Evolutionary conservation across 2,329 filamentous ascomycete genomes (phyloP).

Genomic region (Exophiala phaeomuriformis): DNA sequence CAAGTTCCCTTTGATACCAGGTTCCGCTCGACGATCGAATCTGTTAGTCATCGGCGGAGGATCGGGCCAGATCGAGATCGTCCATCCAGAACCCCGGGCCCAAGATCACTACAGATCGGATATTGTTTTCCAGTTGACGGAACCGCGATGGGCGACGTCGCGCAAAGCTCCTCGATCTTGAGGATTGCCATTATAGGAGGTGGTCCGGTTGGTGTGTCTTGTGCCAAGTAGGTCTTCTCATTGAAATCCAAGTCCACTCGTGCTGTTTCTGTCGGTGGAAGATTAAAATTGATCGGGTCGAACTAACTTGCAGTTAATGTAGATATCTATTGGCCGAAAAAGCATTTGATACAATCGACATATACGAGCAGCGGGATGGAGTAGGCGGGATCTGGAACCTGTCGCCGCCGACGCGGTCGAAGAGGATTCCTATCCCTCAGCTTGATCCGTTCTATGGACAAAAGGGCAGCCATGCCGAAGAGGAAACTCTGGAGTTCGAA

Average conservation of each 20-base stretch:
- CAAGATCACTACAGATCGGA: no score
- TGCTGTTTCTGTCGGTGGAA: no score
- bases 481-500: constrained; percentile 55
- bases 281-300: no score
- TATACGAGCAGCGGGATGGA: constrained; percentile 73
- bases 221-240: constrained; percentile 53
- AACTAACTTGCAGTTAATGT: neutral
- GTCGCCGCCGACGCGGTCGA: constrained; percentile 38
- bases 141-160: constrained; percentile 4
- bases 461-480: constrained; percentile 29
- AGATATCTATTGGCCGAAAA: constrained; percentile 67
- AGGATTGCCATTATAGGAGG: constrained; percentile 24
- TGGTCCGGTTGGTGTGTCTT: constrained; percentile 50
- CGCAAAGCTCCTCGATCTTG: constrained; percentile 3
- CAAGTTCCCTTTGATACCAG: no score
- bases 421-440: constrained; percentile 59
- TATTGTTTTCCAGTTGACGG: no score
- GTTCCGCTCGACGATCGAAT: no score
- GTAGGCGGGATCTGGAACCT: constrained; percentile 82
- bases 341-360: constrained; percentile 59
- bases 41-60: no score
- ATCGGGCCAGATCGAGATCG: no score
- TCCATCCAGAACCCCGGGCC: no score
- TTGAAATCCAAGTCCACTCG: neutral
- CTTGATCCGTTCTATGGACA: constrained; percentile 53